Base-by-base conservation (phyloP, 2,329 filamentous ascomycete genomes). In the Endoconidiophora laricicola region DNA sequence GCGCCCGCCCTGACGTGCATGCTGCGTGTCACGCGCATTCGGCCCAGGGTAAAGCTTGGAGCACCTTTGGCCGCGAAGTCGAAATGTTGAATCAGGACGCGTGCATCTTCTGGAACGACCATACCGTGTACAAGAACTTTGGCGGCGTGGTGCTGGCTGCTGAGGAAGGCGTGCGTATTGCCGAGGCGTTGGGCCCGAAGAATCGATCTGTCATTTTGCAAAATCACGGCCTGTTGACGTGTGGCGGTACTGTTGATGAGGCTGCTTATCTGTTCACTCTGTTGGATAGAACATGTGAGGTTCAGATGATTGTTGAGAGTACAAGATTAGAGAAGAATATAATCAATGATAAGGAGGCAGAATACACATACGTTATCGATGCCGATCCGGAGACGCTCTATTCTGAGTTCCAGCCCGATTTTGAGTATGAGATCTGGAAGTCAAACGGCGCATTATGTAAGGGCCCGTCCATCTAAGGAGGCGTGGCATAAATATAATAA, bases 201-300 rank as follows among this genome's bases (percentile, higher is more conserved):
- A 69, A 69, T 43, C 74, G 64, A 56, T 73, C 68, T 0, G 65
- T 76, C 51, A 75, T 83, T 26, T 61, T 83, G 24, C 65, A 74
- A 46, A 83, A 83, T 55, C 79, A 83, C 58, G 79, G 79, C 0
- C 59, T 83, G 10, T 59, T 83, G 41, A 81, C 77, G 0, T 75
- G 78, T 0, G 79, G 79, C 0, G 60, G 59, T 1, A 83, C 78
- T 0, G 78, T 83, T 1, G 79, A 83, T 52, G 79, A 83, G 60
- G 79, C 79, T 0, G 76, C 76, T 0, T 82, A 76, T 57, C 59
- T 81, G 10, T 81, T 80, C 58, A 73, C 71, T 9, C 41, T n/a
- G 41, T 43, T 64, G 56, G 62, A 65, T 44, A 55, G 60, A 49
- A 59, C 57, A 2, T 65, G 63, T 39, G 58, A 63, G 47, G 57